phyloP scores from a whole-genome alignment of 495 filamentous ascomycete genomes.

The Aspergillus egyptiacus region DNA sequence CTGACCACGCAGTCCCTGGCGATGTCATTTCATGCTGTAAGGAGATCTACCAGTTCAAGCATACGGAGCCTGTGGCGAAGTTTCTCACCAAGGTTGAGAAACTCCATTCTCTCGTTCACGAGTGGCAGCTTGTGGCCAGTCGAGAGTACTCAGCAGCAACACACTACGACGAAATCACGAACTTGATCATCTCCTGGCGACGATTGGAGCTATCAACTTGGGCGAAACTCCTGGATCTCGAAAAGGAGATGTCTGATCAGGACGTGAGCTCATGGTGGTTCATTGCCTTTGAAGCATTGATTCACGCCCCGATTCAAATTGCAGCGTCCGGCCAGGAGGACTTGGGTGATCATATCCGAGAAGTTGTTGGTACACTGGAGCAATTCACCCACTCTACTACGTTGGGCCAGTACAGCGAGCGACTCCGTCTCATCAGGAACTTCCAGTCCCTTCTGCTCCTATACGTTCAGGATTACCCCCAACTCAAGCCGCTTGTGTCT shows the following conservation, averaged over 20 bases:
- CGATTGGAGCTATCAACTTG: slow-evolving; percentile 86
- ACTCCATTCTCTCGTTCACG: slow-evolving; percentile 71
- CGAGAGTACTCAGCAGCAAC: slow-evolving; percentile 61
- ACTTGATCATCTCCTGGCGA: slow-evolving; percentile 76
- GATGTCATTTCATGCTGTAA: slow-evolving; percentile 72
- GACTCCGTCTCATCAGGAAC: slow-evolving; percentile 65
- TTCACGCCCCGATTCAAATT: slow-evolving; percentile 65
- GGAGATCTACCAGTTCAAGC: slow-evolving; percentile 63
- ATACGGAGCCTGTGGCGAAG: slow-evolving; percentile 81
- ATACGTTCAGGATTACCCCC: slow-evolving; percentile 48
- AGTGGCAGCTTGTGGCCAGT: slow-evolving; percentile 91
- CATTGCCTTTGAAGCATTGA: slow-evolving; percentile 79
- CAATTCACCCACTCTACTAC: slow-evolving; percentile 68
- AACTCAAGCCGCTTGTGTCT: slow-evolving; percentile 44
- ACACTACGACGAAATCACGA: slow-evolving; percentile 69
- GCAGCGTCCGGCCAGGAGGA: slow-evolving; percentile 48
- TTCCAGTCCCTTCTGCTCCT: slow-evolving; percentile 51
- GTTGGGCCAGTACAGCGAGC: slow-evolving; percentile 70
- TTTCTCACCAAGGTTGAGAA: slow-evolving; percentile 79
- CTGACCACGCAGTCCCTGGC: slow-evolving; percentile 65
- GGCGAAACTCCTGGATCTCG: slow-evolving; percentile 82
- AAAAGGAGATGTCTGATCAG: slow-evolving; percentile 64
- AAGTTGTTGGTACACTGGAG: slow-evolving; percentile 64
- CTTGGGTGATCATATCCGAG: slow-evolving; percentile 55
- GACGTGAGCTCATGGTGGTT: slow-evolving; percentile 94